Evolutionary conservation across 2,329 filamentous ascomycete species (phyloP), one percentile per base, ranked within the genome.

Genomic region (Diaporthe citrichinensis): DNA sequence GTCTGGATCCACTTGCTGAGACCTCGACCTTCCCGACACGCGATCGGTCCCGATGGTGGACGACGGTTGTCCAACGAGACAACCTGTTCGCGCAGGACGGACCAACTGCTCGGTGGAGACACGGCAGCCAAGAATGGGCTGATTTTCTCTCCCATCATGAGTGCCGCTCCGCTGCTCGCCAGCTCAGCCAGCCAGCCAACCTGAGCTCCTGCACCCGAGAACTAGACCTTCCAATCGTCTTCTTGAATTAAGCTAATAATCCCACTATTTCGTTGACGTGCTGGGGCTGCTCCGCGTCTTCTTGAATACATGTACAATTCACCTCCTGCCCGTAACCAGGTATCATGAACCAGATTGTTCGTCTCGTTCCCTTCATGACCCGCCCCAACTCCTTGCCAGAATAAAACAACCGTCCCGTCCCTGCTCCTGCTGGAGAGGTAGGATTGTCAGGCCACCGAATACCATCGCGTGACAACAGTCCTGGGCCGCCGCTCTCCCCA

Each of bases 351-450:
- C 67, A 74, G 41, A 59, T 44, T 61, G 74, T 65, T 65, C 65
- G 46, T 59, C 57, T 65, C 71, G 57, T 61, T 61, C 67, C 67
- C 57, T 62, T 68, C 59, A 58, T 65, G 46, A 55, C 7, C 65
- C 44, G 55, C 46, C 75, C 62, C 44, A 76, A 76, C 75, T 71
- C 75, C 75, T 53, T 76, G 72, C 72, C 75, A 55, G 49, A 72
- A 67, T 74, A 72, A 55, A 68, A 46, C 39, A 61, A 46, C 49
- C 61, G 44, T 71, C 67, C 53, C 61, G 41, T 53, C 69, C 67
- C 75, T 71, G 67, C 36, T 44, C 62, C 71, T 36, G 39, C 36
- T 55, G 58, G 72, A 61, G 46, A 17, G 46, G 23, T n/a, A 39
- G 62, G 31, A 68, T 68, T 53, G 62, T 68, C 62, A 53, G 62